Evolutionary conservation across 306 rosid genomes (phyloP).

Genomic region (Casuarina equisetifolia): DNA sequence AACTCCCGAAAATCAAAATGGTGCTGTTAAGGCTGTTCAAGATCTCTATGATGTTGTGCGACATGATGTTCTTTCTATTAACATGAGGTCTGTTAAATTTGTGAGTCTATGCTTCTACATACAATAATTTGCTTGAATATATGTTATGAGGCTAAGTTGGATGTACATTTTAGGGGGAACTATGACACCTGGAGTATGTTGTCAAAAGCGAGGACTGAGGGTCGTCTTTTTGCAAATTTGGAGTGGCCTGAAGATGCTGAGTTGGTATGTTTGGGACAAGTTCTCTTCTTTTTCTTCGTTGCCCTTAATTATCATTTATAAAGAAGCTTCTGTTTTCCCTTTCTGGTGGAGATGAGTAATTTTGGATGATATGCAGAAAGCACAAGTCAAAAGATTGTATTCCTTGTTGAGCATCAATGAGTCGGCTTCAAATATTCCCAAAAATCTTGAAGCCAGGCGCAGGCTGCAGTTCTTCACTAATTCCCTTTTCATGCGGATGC

Average conservation of each 20-base stretch:
- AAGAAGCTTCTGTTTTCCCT: not conserved
- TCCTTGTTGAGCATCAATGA: slow-evolving; percentile 85
- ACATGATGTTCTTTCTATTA: slow-evolving; percentile 54
- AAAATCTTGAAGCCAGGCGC: slow-evolving; percentile 89
- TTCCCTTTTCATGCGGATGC: slow-evolving; percentile 94
- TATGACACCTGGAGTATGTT: slow-evolving; percentile 70
- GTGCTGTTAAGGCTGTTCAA: slow-evolving; percentile 85
- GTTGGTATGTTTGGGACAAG: slow-evolving; percentile 48
- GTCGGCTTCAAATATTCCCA: slow-evolving; percentile 85
- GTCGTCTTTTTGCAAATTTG: slow-evolving; percentile 73
- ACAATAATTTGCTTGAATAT: not conserved
- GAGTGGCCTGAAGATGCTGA: slow-evolving; percentile 77
- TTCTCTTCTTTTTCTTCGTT: slow-evolving; percentile 13
- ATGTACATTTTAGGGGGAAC: slow-evolving; percentile 49
- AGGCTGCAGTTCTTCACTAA: slow-evolving; percentile 81
- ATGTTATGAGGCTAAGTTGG: not conserved
- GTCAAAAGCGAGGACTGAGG: slow-evolving; percentile 66
- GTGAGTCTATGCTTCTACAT: not conserved
- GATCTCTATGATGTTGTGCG: slow-evolving; percentile 89
- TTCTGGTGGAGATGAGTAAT: slow-evolving; percentile 23
- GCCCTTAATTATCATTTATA: not conserved
- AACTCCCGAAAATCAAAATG: slow-evolving; percentile 59
- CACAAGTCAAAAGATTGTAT: slow-evolving; percentile 77
- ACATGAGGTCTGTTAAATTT: slow-evolving; percentile 65
- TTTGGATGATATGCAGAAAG: slow-evolving; percentile 45